Conservation (phyloP, 2,329 filamentous ascomycete genomes). For the Dothidotthia symphoricarpi region DNA sequence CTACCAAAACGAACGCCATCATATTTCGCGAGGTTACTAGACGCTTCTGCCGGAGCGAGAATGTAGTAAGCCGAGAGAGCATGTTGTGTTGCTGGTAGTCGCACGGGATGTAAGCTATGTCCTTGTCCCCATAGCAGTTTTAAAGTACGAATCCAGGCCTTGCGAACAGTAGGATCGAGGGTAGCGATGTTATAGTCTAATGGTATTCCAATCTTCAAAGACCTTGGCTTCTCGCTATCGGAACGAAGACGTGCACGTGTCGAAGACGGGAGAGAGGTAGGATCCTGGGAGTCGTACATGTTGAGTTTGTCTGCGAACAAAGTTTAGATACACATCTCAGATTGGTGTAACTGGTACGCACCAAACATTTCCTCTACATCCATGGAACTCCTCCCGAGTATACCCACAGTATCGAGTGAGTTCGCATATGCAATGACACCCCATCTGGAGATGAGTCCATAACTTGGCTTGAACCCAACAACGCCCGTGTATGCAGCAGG, state of each 20-base stretch:
- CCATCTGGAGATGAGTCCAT: conserved; percentile 80
- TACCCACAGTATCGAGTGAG: conserved; percentile 84
- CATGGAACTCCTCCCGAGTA: conserved; percentile 60
- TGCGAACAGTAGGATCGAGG: conserved; percentile 66
- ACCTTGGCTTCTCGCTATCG: background rate
- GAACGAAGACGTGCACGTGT: conserved; percentile 53
- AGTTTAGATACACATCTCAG: conserved; percentile 3
- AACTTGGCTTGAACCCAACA: conserved; percentile 87
- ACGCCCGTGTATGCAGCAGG: conserved; percentile 83
- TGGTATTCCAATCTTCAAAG: conserved; percentile 57
- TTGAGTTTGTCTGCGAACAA: conserved; percentile 49
- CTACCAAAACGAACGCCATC: conserved; percentile 91
- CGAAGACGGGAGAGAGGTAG: conserved; percentile 63
- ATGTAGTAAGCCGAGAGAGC: conserved; percentile 94
- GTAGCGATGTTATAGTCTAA: conserved; percentile 86
- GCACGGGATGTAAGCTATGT: conserved; percentile 70
- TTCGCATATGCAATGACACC: conserved; percentile 92
- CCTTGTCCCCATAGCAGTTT: conserved; percentile 61
- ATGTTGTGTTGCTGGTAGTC: conserved; percentile 77
- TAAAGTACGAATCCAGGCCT: conserved; percentile 67
- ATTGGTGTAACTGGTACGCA: conserved; percentile 5
- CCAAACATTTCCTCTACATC: conserved; percentile 48
- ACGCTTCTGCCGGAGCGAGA: conserved; percentile 89
- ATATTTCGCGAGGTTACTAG: conserved; percentile 94
- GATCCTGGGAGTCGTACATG: conserved; percentile 67